phyloP scores from a whole-genome alignment of 2,329 filamentous ascomycete species.

The Pseudofabraea citricarpa region DNA sequence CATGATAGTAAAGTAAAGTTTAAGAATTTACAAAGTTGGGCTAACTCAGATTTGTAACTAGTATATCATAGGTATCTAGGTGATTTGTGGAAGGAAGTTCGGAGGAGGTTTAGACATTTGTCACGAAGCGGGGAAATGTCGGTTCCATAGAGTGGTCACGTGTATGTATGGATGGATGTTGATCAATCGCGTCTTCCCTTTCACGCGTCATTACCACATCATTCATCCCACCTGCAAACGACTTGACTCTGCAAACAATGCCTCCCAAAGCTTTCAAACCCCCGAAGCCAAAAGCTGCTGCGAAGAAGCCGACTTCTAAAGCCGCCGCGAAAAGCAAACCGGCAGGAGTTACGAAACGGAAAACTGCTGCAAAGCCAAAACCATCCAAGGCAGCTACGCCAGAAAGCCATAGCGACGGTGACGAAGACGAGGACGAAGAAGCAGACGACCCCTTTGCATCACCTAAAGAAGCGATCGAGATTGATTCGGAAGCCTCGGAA shows the following conservation, averaged over 20 bases:
- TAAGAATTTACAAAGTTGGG: no score
- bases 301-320: slow-evolving; percentile 5
- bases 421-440: slow-evolving; percentile 7
- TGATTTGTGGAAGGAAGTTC: no score
- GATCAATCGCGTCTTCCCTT: no score
- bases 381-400: not conserved
- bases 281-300: slow-evolving; percentile 16
- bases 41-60: no score
- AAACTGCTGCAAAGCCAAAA: not conserved
- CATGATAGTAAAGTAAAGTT: no score
- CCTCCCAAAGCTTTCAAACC: slow-evolving; percentile 27
- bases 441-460: slow-evolving; percentile 10
- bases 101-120: no score
- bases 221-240: not conserved
- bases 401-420: not conserved
- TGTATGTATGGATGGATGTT: no score
- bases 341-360: slow-evolving; percentile 7
- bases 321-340: slow-evolving; percentile 2
- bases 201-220: not conserved
- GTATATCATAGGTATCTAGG: no score
- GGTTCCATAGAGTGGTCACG: no score
- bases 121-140: no score
- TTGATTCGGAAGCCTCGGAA: slow-evolving; percentile 1
- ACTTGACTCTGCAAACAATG: slow-evolving; percentile 18
- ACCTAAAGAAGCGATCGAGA: not conserved